phyloP scores from a whole-genome alignment of 805 yeast genomes.

The Pachysolen tannophilus region DNA sequence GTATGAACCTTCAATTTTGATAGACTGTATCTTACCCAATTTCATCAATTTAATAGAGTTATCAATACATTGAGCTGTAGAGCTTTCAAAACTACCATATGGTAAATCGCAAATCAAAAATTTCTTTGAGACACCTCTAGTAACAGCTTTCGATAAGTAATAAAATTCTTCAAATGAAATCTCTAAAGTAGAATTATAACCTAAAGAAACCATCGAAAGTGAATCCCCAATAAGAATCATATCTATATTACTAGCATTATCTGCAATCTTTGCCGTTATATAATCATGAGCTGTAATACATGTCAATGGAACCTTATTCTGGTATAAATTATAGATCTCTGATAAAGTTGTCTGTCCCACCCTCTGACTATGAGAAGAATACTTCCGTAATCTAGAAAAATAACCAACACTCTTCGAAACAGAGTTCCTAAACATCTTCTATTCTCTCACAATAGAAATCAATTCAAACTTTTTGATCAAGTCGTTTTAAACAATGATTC shows the following conservation, averaged over 20 bases:
- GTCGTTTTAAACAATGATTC: too few species aligned
- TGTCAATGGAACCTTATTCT: conserved; percentile 16
- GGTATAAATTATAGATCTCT: conserved; percentile 16
- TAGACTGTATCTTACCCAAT: conserved; percentile 54
- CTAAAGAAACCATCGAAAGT: conserved; percentile 84
- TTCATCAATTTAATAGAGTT: conserved; percentile 49
- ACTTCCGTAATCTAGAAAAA: too few species aligned
- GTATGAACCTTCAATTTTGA: conserved; percentile 80
- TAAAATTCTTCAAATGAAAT: conserved; percentile 73
- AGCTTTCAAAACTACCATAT: conserved; percentile 74
- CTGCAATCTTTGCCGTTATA: conserved; percentile 64
- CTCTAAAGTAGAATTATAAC: conserved; percentile 69
- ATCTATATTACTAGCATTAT: conserved; percentile 56
- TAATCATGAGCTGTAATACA: conserved; percentile 83
- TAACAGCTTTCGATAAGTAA: conserved; percentile 68
- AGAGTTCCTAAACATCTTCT: too few species aligned
- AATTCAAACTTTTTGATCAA: too few species aligned
- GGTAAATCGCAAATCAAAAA: conserved; percentile 82
- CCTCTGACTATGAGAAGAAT: too few species aligned
- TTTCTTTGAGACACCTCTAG: conserved; percentile 59
- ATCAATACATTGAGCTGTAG: conserved; percentile 53
- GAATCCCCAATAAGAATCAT: conserved; percentile 84
- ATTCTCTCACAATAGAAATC: too few species aligned
- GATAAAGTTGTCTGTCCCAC: conserved; percentile 16
- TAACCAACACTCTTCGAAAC: too few species aligned